Base-by-base conservation (phyloP, 768 basidiomycete genomes). In the Serendipita vermifera region DNA sequence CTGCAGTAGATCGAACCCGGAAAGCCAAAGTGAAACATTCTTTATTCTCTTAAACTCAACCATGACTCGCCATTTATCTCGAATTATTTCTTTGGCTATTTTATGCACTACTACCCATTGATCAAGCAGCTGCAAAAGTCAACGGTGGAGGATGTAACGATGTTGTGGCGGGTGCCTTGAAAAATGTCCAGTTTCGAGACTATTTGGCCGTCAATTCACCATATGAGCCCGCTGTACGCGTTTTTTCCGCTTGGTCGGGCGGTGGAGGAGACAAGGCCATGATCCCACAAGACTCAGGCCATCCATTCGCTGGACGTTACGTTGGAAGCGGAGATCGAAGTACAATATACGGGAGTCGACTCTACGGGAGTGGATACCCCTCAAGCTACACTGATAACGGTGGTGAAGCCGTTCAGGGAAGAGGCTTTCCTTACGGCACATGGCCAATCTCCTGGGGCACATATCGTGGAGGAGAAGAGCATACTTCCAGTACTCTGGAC, bases 341-440 rank as follows among this genome's bases (percentile, higher is more conserved):
- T n/a, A 29, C 33, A 31, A 48, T 57, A 14, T 57, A 57, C 33
- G 56, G 56, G 7, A 54, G 17, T 11, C 27, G 56, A 6, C 35
- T 27, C 4, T 41, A 48, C 22, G 56, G 56, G 20, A 57, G 56
- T 39, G 56, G 56, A 20, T 57, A 57, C 31, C 56, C 56, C 6
- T n/a, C n/a, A n/a, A n/a, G n/a, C n/a, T 57, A 57, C 29, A 46
- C 43, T n/a, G 56, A 4, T n/a, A 15, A 9, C 46, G 7, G 15
- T 22, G 11, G 2, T 9, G 32, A 20, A 15, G 5, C 46, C 22
- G 29, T 51, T 7, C 22, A 20, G 7, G 56, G 56, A 14, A 31
- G 56, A 27, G 43, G 43, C 13, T 51, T 57, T 17, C 56, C 56
- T 11, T 57, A 33, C n/a, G 56, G 41, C 27, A 20, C 40, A 20